A percentile compares a stretch with the other conserved stretches of the same genome.
Conservation (phyloP, 2,329 filamentous ascomycete species). For the Fusarium nurragi region DNA sequence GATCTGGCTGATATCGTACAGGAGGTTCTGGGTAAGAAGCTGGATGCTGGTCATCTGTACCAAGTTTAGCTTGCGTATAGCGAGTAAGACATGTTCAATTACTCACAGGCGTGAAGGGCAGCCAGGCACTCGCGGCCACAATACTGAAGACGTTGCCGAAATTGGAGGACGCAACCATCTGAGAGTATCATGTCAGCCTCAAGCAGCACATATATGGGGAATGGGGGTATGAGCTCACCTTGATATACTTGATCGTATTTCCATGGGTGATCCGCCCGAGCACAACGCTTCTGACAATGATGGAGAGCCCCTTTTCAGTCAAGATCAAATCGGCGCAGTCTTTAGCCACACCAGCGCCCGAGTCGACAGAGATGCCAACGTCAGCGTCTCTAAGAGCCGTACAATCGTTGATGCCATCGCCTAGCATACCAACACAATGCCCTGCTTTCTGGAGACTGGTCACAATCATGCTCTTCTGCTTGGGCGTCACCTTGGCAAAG, state of each 20-base stretch:
- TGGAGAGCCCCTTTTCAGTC: neutral
- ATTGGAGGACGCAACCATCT: slow-evolving; percentile 2
- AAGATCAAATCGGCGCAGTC: slow-evolving; percentile 6
- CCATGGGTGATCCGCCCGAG: neutral
- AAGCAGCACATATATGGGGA: no score
- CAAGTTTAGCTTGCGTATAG: neutral
- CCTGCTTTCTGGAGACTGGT: neutral
- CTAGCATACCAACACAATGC: slow-evolving; percentile 2
- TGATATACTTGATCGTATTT: slow-evolving; percentile 5
- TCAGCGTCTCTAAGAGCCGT: neutral
- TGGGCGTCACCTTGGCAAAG: neutral
- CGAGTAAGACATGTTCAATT: accelerated
- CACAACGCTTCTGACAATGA: neutral
- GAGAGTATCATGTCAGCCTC: no score
- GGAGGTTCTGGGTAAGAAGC: neutral
- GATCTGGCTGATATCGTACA: slow-evolving; percentile 1
- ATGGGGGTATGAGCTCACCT: neutral
- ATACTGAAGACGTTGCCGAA: slow-evolving; percentile 11
- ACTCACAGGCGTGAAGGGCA: neutral
- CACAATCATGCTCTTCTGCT: neutral
- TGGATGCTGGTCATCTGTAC: slow-evolving; percentile 3
- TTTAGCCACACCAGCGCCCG: neutral
- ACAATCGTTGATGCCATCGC: neutral
- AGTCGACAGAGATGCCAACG: slow-evolving; percentile 6
- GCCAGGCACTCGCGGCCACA: slow-evolving; percentile 1